Base-by-base conservation (phyloP, 495 filamentous ascomycete genomes). In the Aspergillus kassunensis region DNA sequence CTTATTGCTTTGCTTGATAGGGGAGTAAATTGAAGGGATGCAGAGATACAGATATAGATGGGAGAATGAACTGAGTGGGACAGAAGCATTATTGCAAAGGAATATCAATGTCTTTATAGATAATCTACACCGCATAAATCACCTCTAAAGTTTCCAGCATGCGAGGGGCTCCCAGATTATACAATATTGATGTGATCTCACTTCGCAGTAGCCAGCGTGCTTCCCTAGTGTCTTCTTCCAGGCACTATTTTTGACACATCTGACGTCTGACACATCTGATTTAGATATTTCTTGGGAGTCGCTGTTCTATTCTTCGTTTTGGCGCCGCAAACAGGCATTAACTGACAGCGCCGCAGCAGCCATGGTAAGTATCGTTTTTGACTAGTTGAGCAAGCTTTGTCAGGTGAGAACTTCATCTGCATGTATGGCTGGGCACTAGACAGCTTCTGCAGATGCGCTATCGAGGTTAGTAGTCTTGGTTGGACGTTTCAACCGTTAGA, bases 121-220 rank as follows among this genome's bases (percentile, higher is more conserved):
- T 9, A n/a, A 8, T 39, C 19, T 27, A 31, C 37, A 27, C 36
- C 53, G 50, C 49, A 51, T 48, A 15, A 11, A 3, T 25, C 49
- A 30, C 54, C 37, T 46, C 40, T 6, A 47, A 50, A 41, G 45
- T 51, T 56, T 48, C 18, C 20, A 31, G 53, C 18, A 62, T 50
- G 59, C 59, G 55, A 62, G 59, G 59, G 54, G 59, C 30, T 37
- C 40, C 0, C 4, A 24, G 33, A n/a, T 34, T 39, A 49, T 39
- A 39, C 21, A 39, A 62, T 51, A 39, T 59, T 53, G 57, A n/a
- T 33, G 18, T 42, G 25, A 33, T 51, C 31, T 44, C 24, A 9
- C 30, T n/a, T n/a, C n/a, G n/a, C n/a, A n/a, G 9, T 8, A 13
- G 11, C 15, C n/a, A 18, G n/a, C n/a, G n/a, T n/a, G n/a, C n/a